phyloP scores from a whole-genome alignment of 805 yeast species.

The Millerozyma miso region DNA sequence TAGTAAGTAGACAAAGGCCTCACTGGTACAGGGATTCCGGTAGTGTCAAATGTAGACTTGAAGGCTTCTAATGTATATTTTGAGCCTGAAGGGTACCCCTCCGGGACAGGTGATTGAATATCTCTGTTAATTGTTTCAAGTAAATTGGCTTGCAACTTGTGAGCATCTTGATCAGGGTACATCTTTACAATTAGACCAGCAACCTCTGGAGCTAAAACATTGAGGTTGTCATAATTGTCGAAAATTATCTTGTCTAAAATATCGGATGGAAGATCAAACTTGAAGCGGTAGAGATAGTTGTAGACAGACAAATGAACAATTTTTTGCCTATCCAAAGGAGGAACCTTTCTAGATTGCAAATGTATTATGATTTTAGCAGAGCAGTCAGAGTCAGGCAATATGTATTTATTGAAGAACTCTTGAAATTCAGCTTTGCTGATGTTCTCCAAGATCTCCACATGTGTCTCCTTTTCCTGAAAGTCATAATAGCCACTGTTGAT shows the following conservation, averaged over 20 bases:
- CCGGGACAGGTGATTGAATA: conserved; percentile 25
- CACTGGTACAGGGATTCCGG: conserved; percentile 60
- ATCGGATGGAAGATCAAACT: conserved; percentile 20
- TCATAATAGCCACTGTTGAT: conserved; percentile 78
- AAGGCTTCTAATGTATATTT: conserved; percentile 49
- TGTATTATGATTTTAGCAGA: conserved; percentile 22
- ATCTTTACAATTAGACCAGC: background rate
- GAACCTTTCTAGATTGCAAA: conserved; percentile 50
- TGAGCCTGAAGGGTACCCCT: conserved; percentile 47
- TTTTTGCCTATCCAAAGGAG: conserved; percentile 14
- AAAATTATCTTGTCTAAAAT: conserved; percentile 17
- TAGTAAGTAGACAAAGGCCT: conserved; percentile 21
- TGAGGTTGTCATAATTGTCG: conserved; percentile 7
- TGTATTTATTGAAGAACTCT: conserved; percentile 45
- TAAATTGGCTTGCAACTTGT: background rate
- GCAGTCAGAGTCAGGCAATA: conserved; percentile 9
- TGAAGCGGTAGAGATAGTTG: conserved; percentile 21
- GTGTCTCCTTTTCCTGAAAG: conserved; percentile 54
- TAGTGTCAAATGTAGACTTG: conserved; percentile 49
- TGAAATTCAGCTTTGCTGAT: conserved; percentile 57
- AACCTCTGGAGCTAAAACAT: conserved; percentile 3
- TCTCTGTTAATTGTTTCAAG: conserved; percentile 13
- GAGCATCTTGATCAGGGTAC: background rate
- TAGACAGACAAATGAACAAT: conserved; percentile 21
- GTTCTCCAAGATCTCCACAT: conserved; percentile 51